phyloP scores from a whole-genome alignment of 192 early-diverging fungal species.

The Powellomyces hirtus region DNA sequence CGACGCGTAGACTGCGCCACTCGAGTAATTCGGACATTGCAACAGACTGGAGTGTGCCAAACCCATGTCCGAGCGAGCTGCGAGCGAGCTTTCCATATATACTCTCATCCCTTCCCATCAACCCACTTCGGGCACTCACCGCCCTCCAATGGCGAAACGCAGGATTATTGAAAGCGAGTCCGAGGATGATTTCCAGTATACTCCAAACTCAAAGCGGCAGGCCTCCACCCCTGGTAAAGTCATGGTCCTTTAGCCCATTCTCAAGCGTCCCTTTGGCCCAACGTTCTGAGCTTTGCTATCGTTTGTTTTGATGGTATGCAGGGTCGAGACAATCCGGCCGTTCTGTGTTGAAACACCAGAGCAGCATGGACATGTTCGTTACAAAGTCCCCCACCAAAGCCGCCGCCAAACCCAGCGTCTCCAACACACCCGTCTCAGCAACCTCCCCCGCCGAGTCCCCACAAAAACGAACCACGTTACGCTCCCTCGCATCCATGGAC shows the following conservation, averaged over 20 bases:
- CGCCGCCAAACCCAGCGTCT: background rate
- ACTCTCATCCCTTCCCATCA: no score
- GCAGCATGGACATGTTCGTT: background rate
- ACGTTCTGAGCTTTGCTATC: background rate
- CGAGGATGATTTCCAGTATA: background rate
- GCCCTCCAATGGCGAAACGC: background rate
- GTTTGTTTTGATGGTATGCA: background rate
- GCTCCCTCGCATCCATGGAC: background rate
- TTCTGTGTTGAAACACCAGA: background rate
- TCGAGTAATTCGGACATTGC: no score
- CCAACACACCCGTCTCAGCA: background rate
- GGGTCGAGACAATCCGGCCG: background rate
- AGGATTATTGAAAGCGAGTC: background rate
- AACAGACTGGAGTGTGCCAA: no score
- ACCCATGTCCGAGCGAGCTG: no score
- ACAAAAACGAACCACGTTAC: background rate
- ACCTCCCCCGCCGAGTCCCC: background rate
- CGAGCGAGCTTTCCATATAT: no score
- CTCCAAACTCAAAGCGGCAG: no score
- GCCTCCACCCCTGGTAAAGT: no score
- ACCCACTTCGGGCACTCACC: no score
- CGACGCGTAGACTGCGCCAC: no score
- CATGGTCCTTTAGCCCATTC: no score
- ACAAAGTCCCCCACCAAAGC: background rate
- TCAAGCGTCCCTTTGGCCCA: background rate